phyloP scores from a whole-genome alignment of 2,329 filamentous ascomycete genomes.

The Ophiostoma triangulosporum region DNA sequence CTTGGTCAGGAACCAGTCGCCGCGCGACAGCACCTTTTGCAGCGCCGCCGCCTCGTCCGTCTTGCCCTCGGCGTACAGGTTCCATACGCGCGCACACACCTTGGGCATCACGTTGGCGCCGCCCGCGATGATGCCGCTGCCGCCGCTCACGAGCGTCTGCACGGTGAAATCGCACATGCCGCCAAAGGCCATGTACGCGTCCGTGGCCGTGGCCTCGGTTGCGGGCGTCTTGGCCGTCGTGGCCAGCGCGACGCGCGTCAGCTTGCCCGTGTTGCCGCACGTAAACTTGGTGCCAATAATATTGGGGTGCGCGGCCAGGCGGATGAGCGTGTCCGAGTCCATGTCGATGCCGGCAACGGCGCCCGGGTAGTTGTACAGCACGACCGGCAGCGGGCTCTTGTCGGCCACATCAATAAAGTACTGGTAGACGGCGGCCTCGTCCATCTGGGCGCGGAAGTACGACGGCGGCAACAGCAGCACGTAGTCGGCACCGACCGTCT shows the following conservation, averaged over 20 bases:
- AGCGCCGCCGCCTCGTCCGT: constrained; percentile 59
- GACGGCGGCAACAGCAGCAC: constrained; percentile 66
- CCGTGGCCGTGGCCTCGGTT: constrained; percentile 36
- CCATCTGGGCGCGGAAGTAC: constrained; percentile 69
- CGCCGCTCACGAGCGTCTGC: constrained; percentile 66
- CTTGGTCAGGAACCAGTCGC: constrained; percentile 75
- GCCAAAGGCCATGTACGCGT: constrained; percentile 68
- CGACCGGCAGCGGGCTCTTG: constrained; percentile 58
- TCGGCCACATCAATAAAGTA: constrained; percentile 54
- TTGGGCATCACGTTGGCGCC: constrained; percentile 79
- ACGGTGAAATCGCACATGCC: constrained; percentile 80
- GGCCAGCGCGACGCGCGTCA: constrained; percentile 65
- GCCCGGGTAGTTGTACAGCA: constrained; percentile 85
- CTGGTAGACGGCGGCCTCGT: constrained; percentile 54
- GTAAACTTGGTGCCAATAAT: constrained; percentile 87
- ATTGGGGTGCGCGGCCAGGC: constrained; percentile 66
- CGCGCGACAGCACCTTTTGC: constrained; percentile 64
- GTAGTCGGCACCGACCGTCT: constrained; percentile 63
- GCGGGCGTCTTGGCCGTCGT: constrained; percentile 56
- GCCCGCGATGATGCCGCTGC: constrained; percentile 73
- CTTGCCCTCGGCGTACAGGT: constrained; percentile 60
- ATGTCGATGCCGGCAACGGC: constrained; percentile 79
- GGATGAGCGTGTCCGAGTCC: constrained; percentile 76
- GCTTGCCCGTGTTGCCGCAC: constrained; percentile 79
- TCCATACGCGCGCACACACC: constrained; percentile 65